A percentile compares a stretch with the other conserved stretches of the same genome.
These are phyloP conservation scores for Lindgomyces ingoldianus DNA, from an alignment of 495 filamentous ascomycete species.

Conservation along the genomic window DNA sequence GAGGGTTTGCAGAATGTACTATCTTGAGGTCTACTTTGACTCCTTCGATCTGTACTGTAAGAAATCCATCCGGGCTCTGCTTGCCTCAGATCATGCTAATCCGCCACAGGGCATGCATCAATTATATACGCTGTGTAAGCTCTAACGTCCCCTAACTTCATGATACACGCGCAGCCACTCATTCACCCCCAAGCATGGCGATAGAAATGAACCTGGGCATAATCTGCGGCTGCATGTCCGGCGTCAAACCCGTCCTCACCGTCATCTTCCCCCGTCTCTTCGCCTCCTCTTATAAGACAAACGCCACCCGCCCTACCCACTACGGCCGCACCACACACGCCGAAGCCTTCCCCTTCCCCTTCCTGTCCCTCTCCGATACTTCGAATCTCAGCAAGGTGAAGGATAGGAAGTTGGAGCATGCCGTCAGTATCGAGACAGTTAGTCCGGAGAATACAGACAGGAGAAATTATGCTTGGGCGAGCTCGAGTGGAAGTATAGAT, in stretches of 20 bases:
- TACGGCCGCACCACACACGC: conserved; percentile 9
- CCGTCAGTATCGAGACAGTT: neutral
- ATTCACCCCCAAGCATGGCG: too few relatives aligned
- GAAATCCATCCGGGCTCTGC: neutral
- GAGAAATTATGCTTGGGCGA: conserved; percentile 26
- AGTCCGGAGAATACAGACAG: neutral
- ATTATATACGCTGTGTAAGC: conserved; percentile 12
- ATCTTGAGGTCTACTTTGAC: conserved; percentile 30
- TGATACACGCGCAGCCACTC: too few relatives aligned
- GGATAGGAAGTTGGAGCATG: conserved; percentile 5
- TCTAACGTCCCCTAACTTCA: neutral
- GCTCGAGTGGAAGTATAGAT: conserved; percentile 11
- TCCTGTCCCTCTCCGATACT: conserved; percentile 26
- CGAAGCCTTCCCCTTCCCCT: conserved; percentile 32
- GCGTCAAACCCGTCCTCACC: conserved; percentile 31
- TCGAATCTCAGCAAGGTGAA: conserved; percentile 11
- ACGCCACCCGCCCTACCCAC: conserved; percentile 6
- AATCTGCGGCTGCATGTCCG: conserved; percentile 32
- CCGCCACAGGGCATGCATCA: conserved; percentile 16
- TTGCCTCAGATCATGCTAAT: neutral
- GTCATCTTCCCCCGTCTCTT: conserved; percentile 33
- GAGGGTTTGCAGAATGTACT: conserved; percentile 23
- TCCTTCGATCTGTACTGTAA: conserved; percentile 23
- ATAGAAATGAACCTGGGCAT: conserved; percentile 34
- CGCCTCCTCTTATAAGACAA: conserved; percentile 11